Evolutionary conservation across 2,329 filamentous ascomycete species (phyloP).

Genomic region (Verticillium dahliae): DNA sequence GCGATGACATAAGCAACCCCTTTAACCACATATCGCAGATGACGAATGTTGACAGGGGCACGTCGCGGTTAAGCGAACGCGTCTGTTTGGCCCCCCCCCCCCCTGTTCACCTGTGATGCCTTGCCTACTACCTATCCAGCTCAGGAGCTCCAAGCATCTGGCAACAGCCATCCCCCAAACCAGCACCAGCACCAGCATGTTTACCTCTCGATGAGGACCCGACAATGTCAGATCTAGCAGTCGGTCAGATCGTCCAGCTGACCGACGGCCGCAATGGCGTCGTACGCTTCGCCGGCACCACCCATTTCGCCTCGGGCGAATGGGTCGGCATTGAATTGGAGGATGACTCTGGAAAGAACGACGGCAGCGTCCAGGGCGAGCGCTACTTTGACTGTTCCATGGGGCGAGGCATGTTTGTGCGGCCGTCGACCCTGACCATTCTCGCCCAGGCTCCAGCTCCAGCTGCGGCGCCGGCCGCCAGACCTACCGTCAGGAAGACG

Average conservation of each 20-base stretch:
- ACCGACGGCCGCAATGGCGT: slow-evolving; percentile 69
- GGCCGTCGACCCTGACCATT: slow-evolving; percentile 60
- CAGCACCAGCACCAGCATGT: slow-evolving; percentile 1
- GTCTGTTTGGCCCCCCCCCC: background rate
- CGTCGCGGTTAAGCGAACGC: slow-evolving; percentile 1
- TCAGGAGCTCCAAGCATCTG: background rate
- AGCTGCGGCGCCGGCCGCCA: slow-evolving; percentile 17
- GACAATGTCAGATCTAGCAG: slow-evolving; percentile 51
- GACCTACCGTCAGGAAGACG: slow-evolving; percentile 31
- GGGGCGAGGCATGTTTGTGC: slow-evolving; percentile 78
- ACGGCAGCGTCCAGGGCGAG: slow-evolving; percentile 82
- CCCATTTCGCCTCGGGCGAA: slow-evolving; percentile 72
- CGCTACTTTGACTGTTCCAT: slow-evolving; percentile 82
- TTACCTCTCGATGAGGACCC: slow-evolving; percentile 5
- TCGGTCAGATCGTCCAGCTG: slow-evolving; percentile 73
- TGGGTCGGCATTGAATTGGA: slow-evolving; percentile 90
- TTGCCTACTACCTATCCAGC: background rate
- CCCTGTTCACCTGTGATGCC: too few relatives aligned
- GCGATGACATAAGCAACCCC: background rate
- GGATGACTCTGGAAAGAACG: slow-evolving; percentile 80
- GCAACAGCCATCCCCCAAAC: background rate
- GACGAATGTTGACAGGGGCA: background rate
- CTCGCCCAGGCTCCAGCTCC: slow-evolving; percentile 40
- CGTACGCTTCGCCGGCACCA: slow-evolving; percentile 75
- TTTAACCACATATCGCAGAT: background rate